These are phyloP conservation scores for Phytophthora niederhauseri DNA, from an alignment of 352 stramenopile genomes.

Conservation along the genomic window DNA sequence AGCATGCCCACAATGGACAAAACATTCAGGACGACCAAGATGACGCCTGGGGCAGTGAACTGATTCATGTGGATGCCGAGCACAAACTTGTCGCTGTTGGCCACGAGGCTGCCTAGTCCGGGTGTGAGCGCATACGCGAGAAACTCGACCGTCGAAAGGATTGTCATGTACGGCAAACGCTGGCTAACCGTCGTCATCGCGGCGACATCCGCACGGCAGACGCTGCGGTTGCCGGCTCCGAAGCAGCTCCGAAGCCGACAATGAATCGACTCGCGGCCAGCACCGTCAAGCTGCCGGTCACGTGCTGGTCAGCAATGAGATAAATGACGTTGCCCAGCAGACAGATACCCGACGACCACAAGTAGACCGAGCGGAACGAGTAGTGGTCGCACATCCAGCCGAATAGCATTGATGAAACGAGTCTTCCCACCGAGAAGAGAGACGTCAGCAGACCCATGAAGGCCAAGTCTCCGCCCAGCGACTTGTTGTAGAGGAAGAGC, in stretches of 20 bases:
- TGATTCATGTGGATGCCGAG: conserved; percentile 71
- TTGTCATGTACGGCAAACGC: conserved; percentile 68
- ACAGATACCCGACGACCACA: conserved; percentile 65
- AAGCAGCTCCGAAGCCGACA: conserved; percentile 76
- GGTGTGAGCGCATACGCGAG: conserved; percentile 76
- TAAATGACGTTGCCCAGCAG: conserved; percentile 71
- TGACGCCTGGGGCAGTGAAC: conserved; percentile 61
- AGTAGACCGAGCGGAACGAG: conserved; percentile 75
- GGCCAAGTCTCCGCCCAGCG: conserved; percentile 60
- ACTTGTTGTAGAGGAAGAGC: conserved; percentile 81
- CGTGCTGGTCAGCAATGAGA: conserved; percentile 57
- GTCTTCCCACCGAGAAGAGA: conserved; percentile 69
- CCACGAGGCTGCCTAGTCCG: conserved; percentile 62
- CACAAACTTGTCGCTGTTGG: conserved; percentile 53
- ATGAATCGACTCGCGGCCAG: conserved; percentile 69
- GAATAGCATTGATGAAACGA: conserved; percentile 79
- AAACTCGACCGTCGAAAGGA: conserved; percentile 80
- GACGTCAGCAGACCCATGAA: conserved; percentile 79
- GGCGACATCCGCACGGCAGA: conserved; percentile 76
- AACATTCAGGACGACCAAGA: conserved; percentile 60
- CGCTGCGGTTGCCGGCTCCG: conserved; percentile 71
- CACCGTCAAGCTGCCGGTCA: conserved; percentile 52
- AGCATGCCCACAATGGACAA: conserved; percentile 69
- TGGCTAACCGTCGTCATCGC: conserved; percentile 67
- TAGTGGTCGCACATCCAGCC: conserved; percentile 80